Evolutionary conservation across 2,329 filamentous ascomycete species (phyloP), one percentile per base, ranked within the genome.

Genomic region (Xylaria sp.): DNA sequence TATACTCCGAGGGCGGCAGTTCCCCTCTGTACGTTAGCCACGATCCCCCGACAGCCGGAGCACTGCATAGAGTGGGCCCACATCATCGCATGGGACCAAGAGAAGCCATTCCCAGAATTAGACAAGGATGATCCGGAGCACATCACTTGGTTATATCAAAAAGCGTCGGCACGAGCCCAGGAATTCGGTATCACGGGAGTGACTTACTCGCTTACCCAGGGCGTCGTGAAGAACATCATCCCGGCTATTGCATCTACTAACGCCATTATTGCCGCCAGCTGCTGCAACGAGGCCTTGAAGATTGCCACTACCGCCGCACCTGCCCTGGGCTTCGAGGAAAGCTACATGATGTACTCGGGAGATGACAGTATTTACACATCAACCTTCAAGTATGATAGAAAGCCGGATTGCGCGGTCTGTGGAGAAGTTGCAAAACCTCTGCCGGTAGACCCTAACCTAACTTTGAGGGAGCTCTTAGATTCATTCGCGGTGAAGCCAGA

Each of bases 311-410:
- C 86, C 57, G 89, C 91, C 43, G 96, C 95, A 36, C 93, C 95
- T 0, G 91, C 90, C 71, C 85, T 99, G 18, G 92, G 91, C 13
- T 85, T 89, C 70, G 89, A 91, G 52, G 91, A 91, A 64, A 97
- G 97, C 79, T 99, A 99, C 82, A 98, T 98, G 94, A 97, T 97
- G 93, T 99, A 99, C 80, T 97, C 93, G 13, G 96, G 97, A 55
- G 94, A 98, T 76, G 95, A 97, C 76, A 88, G 92, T 72, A 91
- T 99, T 72, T 99, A 99, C 83, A 99, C 96, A 0, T 97, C 97
- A 80, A 99, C 96, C 0, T 99, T 98, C 79, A 91, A 94, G 76
- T 94, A 97, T 76, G 91, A 97, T 81, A 93, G 92, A 83, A 98
- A 97, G 80, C 87, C 91, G 18, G 96, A 98, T 80, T 99, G 96